Conservation (phyloP, 2,329 filamentous ascomycete genomes). For the Fusarium oxysporum region DNA sequence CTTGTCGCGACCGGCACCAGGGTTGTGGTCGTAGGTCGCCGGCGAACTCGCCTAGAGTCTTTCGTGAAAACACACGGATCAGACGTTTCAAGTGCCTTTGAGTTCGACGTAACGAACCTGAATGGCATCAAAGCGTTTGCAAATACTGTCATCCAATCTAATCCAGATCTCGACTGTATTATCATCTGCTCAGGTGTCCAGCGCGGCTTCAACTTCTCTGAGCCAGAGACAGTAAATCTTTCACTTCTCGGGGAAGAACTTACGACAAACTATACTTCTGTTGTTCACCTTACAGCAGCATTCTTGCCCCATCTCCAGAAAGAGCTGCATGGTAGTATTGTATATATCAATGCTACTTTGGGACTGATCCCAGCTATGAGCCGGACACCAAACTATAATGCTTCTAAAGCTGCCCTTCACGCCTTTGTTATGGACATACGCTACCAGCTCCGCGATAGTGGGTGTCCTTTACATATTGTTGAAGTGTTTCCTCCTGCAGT, state of each 20-base stretch:
- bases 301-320: neutral
- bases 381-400: neutral
- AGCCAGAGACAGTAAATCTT: neutral
- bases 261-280: slow-evolving; percentile 1
- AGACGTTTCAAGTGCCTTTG: neutral
- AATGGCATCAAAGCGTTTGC: neutral
- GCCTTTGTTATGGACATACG: neutral
- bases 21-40: neutral
- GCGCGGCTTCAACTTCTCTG: neutral
- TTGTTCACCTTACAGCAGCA: neutral
- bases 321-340: neutral
- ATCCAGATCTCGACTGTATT: neutral
- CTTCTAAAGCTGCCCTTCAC: neutral
- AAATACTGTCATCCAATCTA: neutral
- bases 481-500: neutral
- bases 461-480: neutral
- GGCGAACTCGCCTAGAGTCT: neutral
- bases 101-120: neutral
- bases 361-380: neutral
- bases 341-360: neutral
- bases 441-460: neutral
- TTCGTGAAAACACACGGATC: neutral
- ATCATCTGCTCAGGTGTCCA: neutral
- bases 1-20: neutral
- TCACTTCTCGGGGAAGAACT: neutral